Base-by-base conservation (phyloP, 306 rosid genomes). In the Psophocarpus tetragonolobus region DNA sequence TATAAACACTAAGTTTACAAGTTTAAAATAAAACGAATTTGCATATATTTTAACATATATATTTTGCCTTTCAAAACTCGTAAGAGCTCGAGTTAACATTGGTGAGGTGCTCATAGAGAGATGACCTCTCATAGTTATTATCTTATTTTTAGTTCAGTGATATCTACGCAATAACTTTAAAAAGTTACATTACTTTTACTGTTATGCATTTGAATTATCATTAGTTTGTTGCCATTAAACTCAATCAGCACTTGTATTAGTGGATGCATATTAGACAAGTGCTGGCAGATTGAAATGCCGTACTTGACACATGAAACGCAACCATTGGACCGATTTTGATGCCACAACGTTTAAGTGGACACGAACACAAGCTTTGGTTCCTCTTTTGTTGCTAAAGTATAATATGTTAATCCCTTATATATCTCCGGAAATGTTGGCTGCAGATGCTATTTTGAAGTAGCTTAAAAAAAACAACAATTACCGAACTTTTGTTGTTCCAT, bases 251-350 rank as follows among this genome's bases (percentile, higher is more conserved):
- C 44, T 68, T 23, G 20, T 11, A 38, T 5, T 21, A 60, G 61
- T 70, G 82, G 77, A 35, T 47, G 77, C 57, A 57, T 7, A 42
- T 56, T 60, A 1, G 61, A 69, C 24, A 20, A 18, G 67, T 68
- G 48, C 38, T 56, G 8, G 24, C 29, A 41, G 60, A 39, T 27
- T 68, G 36, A 24, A 11, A 56, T 51, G 51, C 18, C 21, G 26
- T 66, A 18, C 4, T 53, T 3, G 45, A 32, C 29, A 29, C 35
- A 60, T 60, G 44, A 51, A 50, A 14, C 6, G 38, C 56, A 65
- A 66, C 9, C 29, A 65, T 11, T 74, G 60, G 71, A 76, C 65
- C 64, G 61, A 35, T 41, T 45, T 62, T 61, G 57, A 10, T 42
- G 21, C 3, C 60, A 61, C 56, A 74, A n/a, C 39, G 41, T 26